Base-by-base conservation (phyloP, 257 asterid species). In the Solanum dulcamara region DNA sequence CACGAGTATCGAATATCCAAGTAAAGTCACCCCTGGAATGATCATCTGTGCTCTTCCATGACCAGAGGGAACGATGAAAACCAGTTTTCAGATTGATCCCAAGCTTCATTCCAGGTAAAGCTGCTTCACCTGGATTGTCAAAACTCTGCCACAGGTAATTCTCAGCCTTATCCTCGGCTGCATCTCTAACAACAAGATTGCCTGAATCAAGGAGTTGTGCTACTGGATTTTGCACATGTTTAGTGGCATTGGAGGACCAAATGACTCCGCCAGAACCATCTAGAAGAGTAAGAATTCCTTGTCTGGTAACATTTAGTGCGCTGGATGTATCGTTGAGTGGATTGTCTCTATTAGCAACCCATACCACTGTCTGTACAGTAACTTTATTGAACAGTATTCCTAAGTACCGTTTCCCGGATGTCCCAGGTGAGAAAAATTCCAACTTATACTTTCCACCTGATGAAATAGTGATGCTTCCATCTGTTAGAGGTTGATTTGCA, bases 51-150 rank as follows among this genome's bases (percentile, higher is more conserved):
- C 84, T 86, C 82, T 66, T 90, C 91, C 93, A 87, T 12, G 71
- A 28, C 71, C 38, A 28, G 18, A 28, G 71, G 71, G 37, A 28
- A 64, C 22, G 22, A 28, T 14, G 90, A 28, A 75, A 84, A 35
- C 84, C 85, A n/a, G 87, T 86, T 68, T 70, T 74, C 4, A 88
- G 50, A 48, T 90, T 70, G 87, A 88, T 81, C 10, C 93, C 92
- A 1, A 89, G 86, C 86, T 90, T 90, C 90, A 90, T 89, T 28
- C 91, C 91, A 2, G 91, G 90, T 26, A 90, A 64, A 11, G 87
- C 33, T n/a, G 93, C 28, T 22, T 64, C 38, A 64, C 71, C 10
- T 6, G 71, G 71, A 64, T 64, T 13, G 38, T 64, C 71, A 85
- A 90, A 90, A 84, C 91, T 89, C 83, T 89, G 88, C 93, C 91